These are phyloP conservation scores for Candida sp. DNA, from an alignment of 1,139 yeast genomes.

Conservation along the genomic window DNA sequence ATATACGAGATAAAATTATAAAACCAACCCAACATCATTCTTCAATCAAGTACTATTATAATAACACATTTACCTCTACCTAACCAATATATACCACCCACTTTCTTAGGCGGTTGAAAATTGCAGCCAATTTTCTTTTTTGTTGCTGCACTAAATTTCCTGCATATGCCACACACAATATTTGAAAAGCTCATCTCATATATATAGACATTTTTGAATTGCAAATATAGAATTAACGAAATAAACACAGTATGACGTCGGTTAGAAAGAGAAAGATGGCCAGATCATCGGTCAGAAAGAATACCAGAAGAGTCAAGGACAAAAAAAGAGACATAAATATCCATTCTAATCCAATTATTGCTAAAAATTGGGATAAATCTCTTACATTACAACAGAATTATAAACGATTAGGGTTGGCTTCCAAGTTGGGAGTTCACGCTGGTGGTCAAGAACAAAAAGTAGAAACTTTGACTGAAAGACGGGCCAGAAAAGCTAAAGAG, in stretches of 20 bases:
- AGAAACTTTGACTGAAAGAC: conserved; percentile 31
- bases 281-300: conserved; percentile 65
- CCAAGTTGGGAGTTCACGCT: conserved; percentile 61
- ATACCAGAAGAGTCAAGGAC: conserved; percentile 67
- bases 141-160: not conserved
- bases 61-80: no score
- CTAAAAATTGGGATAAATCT: conserved; percentile 84
- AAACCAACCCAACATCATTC: no score
- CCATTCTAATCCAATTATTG: conserved; percentile 75
- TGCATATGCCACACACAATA: not conserved
- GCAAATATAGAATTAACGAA: not conserved
- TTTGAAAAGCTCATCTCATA: not conserved
- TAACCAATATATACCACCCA: not conserved
- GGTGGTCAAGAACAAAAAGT: conserved; percentile 65
- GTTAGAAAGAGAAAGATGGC: conserved; percentile 88
- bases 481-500: conserved; percentile 21
- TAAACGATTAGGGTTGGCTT: conserved; percentile 68
- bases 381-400: conserved; percentile 84
- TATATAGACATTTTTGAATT: not conserved
- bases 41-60: no score
- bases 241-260: conserved; percentile 52
- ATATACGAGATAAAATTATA: no score
- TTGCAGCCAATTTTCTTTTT: not conserved
- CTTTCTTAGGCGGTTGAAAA: not conserved
- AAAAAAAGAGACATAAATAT: conserved; percentile 63